phyloP scores from a whole-genome alignment of 352 stramenopile genomes.

The Globisporangium camurandrum region DNA sequence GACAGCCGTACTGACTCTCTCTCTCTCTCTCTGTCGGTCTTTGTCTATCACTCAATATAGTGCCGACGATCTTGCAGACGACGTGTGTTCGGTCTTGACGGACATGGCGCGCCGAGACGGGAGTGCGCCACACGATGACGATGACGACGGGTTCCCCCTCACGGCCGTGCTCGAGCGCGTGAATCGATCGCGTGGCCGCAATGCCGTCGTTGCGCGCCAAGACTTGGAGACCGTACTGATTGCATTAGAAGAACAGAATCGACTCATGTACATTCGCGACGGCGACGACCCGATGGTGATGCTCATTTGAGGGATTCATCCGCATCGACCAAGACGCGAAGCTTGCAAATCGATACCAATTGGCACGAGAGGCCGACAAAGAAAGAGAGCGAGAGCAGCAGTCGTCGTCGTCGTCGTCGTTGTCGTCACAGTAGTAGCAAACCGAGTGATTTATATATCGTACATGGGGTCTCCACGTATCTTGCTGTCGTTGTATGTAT shows the following conservation, averaged over 20 bases:
- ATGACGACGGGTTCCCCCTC: conserved; percentile 59
- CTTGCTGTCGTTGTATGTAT: too few relatives aligned
- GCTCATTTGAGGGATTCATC: conserved; percentile 80
- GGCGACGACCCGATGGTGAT: conserved; percentile 75
- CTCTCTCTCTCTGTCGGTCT: background rate
- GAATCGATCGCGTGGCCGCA: conserved; percentile 32
- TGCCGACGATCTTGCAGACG: conserved; percentile 47
- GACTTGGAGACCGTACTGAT: conserved; percentile 67
- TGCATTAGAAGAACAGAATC: conserved; percentile 82
- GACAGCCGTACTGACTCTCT: background rate
- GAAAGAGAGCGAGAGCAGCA: too few relatives aligned
- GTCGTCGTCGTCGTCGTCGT: too few relatives aligned
- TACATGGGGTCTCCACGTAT: too few relatives aligned
- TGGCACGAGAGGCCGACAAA: too few relatives aligned
- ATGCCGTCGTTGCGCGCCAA: conserved; percentile 25
- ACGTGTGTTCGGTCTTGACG: conserved; percentile 49
- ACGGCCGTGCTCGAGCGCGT: conserved; percentile 46
- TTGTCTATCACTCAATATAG: conserved; percentile 15
- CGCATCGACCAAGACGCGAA: too few relatives aligned
- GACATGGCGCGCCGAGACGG: conserved; percentile 38
- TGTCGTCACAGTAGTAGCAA: too few relatives aligned
- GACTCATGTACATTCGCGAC: conserved; percentile 87
- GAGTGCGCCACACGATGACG: conserved; percentile 24
- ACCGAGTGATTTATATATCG: too few relatives aligned
- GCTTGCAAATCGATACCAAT: too few relatives aligned